Percentiles rank a stretch among this genome's conserved stretches.
These are phyloP conservation scores for Drechslerella dactyloides DNA, from an alignment of 2,329 filamentous ascomycete genomes.

Conservation along the genomic window DNA sequence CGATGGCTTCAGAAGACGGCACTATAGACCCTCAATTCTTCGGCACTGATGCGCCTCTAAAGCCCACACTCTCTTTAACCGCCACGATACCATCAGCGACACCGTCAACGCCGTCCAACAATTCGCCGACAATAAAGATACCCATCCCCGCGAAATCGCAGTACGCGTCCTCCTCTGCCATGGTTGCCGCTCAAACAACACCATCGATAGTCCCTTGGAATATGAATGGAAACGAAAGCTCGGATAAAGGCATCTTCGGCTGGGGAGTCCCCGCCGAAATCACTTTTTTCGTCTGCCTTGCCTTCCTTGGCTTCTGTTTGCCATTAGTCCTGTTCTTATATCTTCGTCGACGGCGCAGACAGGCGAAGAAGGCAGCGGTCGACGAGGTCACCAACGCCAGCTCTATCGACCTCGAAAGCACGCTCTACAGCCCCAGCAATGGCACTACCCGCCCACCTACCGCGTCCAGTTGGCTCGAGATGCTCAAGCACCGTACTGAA, in stretches of 20 bases:
- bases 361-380: slow-evolving; percentile 7
- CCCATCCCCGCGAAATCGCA: slow-evolving; percentile 38
- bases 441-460: slow-evolving; percentile 41
- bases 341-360: slow-evolving; percentile 22
- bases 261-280: slow-evolving; percentile 34
- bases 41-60: slow-evolving; percentile 18
- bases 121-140: slow-evolving; percentile 22
- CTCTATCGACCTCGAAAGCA: slow-evolving; percentile 27
- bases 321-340: slow-evolving; percentile 29
- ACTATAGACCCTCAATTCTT: slow-evolving; percentile 43
- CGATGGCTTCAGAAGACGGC: slow-evolving; percentile 10
- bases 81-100: slow-evolving; percentile 3
- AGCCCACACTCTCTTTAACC: slow-evolving; percentile 17
- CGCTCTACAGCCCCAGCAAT: slow-evolving; percentile 10
- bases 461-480: slow-evolving; percentile 46
- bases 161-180: slow-evolving; percentile 21
- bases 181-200: slow-evolving; percentile 10
- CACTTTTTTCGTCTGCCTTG: slow-evolving; percentile 40
- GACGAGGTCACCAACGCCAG: slow-evolving; percentile 8
- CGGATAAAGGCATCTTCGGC: slow-evolving; percentile 22
- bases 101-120: slow-evolving; percentile 1
- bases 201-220: slow-evolving; percentile 14
- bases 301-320: slow-evolving; percentile 23
- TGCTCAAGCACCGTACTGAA: slow-evolving; percentile 45
- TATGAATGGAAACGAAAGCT: background rate